These are phyloP conservation scores for Syzygium malaccense DNA, from an alignment of 441 rosid genomes.

Conservation along the genomic window DNA sequence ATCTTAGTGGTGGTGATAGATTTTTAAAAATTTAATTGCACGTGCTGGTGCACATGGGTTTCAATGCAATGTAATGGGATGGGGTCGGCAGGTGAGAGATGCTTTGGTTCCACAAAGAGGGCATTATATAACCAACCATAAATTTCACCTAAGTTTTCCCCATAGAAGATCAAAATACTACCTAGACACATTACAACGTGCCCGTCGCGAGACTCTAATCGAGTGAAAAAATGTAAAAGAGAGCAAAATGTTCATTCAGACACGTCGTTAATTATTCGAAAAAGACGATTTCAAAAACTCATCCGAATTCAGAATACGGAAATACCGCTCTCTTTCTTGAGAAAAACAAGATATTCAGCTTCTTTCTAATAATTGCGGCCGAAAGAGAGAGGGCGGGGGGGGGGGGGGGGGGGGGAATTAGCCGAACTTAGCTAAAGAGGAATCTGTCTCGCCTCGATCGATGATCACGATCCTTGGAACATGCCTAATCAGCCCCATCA, in stretches of 20 bases:
- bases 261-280: too few species aligned
- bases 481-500: not conserved
- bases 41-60: not conserved
- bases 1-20: not conserved
- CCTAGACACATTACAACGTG: accelerated
- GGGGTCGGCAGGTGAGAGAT: not conserved
- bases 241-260: too few species aligned
- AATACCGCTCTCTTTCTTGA: too few species aligned
- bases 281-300: too few species aligned
- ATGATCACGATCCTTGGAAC: not conserved
- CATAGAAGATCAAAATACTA: not conserved
- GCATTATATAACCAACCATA: too few species aligned
- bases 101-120: not conserved
- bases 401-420: too few species aligned
- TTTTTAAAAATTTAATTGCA: not conserved
- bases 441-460: not conserved
- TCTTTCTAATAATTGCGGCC: not conserved
- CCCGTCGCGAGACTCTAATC: too few species aligned
- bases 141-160: not conserved
- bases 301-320: too few species aligned
- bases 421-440: too few species aligned
- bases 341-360: too few species aligned
- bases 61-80: not conserved
- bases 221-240: too few species aligned
- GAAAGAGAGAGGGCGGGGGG: too few species aligned